Evolutionary conservation across 2,329 filamentous ascomycete species (phyloP).

Genomic region (Aspergillus sp.): DNA sequence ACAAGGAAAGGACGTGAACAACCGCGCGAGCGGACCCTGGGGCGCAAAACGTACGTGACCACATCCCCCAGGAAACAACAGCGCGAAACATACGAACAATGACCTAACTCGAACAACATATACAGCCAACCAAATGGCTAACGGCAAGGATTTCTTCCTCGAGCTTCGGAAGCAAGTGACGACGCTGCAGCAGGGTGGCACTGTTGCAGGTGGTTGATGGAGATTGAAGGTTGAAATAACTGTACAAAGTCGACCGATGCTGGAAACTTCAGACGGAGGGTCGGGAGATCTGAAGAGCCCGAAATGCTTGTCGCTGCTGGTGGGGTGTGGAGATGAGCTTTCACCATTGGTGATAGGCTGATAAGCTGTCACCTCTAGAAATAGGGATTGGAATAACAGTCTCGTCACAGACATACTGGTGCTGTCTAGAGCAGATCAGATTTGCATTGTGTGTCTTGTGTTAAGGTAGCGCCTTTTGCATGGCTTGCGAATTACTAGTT

Average conservation of each 20-base stretch:
- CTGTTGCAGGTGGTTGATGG: slow-evolving; percentile 38
- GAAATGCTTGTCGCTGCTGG: neutral
- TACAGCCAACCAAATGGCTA: slow-evolving; percentile 50
- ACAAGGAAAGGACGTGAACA: slow-evolving; percentile 38
- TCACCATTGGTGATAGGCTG: slow-evolving; percentile 15
- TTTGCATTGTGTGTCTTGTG: neutral
- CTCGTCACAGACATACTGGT: neutral
- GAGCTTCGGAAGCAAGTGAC: slow-evolving; percentile 52
- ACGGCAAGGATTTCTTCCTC: slow-evolving; percentile 52
- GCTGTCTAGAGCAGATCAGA: neutral
- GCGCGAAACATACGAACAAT: neutral
- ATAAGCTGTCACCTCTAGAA: slow-evolving; percentile 12
- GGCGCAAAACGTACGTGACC: slow-evolving; percentile 45
- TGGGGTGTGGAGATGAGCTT: neutral
- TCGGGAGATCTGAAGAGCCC: neutral
- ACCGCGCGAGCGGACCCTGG: slow-evolving; percentile 45
- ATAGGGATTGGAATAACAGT: neutral
- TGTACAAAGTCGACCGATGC: slow-evolving; percentile 4
- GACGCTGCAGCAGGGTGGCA: slow-evolving; percentile 39
- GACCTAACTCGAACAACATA: slow-evolving; percentile 9
- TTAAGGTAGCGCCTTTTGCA: neutral
- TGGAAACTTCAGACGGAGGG: slow-evolving; percentile 1
- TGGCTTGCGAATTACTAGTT: slow-evolving; percentile 2
- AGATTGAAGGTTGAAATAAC: neutral
- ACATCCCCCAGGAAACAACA: neutral